A percentile compares a stretch with the other conserved stretches of the same genome.
Evolutionary conservation across 2,329 filamentous ascomycete species (phyloP).

Genomic region (Torrubiella hemipterigena): DNA sequence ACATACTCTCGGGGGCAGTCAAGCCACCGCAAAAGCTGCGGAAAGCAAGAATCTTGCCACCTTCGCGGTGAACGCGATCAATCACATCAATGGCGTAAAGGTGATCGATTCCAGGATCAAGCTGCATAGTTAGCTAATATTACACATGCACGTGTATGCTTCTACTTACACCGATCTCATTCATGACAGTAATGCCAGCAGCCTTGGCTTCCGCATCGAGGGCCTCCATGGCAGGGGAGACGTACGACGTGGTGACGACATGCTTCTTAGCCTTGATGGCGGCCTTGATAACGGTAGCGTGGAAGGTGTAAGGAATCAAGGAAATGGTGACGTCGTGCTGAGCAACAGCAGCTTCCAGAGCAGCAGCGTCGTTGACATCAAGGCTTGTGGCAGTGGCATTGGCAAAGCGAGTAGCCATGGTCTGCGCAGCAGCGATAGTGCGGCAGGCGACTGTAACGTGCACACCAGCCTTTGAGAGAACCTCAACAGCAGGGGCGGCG

Average conservation of each 20-base stretch:
- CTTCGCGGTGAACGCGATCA: conserved; percentile 71
- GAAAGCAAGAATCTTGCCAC: conserved; percentile 78
- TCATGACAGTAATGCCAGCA: conserved; percentile 93
- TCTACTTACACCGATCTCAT: conserved; percentile 67
- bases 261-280: conserved; percentile 91
- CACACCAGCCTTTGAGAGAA: conserved; percentile 48
- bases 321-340: conserved; percentile 70
- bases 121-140: conserved; percentile 9
- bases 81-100: conserved; percentile 80
- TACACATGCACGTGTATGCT: background rate
- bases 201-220: conserved; percentile 73
- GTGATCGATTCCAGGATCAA: conserved; percentile 45
- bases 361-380: conserved; percentile 65
- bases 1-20: conserved; percentile 54
- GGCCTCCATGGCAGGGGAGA: conserved; percentile 85
- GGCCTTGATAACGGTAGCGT: conserved; percentile 81
- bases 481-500: conserved; percentile 51
- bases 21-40: conserved; percentile 77
- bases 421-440: conserved; percentile 65
- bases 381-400: conserved; percentile 68
- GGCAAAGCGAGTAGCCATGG: conserved; percentile 59
- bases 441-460: conserved; percentile 65
- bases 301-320: conserved; percentile 86
- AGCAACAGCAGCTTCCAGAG: conserved; percentile 68
- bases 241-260: conserved; percentile 90